Evolutionary conservation across 495 filamentous ascomycete species (phyloP), one percentile per base, ranked within the genome.

Genomic region (Evernia prunastri): DNA sequence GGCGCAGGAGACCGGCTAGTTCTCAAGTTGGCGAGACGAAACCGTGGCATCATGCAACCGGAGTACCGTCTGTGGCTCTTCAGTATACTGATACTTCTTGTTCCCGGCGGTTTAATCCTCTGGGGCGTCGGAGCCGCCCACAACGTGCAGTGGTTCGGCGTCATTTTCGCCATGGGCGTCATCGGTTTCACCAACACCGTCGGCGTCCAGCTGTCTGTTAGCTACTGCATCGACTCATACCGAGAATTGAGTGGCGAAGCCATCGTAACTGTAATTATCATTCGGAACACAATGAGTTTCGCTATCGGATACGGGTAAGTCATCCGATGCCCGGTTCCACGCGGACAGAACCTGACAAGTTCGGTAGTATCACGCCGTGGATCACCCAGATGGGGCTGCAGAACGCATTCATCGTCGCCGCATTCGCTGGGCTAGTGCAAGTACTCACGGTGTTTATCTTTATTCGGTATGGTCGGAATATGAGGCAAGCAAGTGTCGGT

Each of bases 111-210:
- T 1, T 71, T 87, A 0, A 76, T 89, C 8, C 79, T 89, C 0
- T 89, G 85, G 85, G 86, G 87, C n/a, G 84, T 88, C 8, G 86
- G 86, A 15, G 84, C 85, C 11, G 85, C 85, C 0, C 81, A 84
- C 56, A 67, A 77, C 10, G 72, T 86, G 6, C 83, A 84, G 59
- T 85, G 84, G 83, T 84, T 86, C 59, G 86, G 85, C 5, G 74
- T 85, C 6, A 73, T 87, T 2, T 80, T 88, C 35, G 85, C 84
- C 1, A 86, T 86, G 83, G 81, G 81, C 58, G 68, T 82, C 20
- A 77, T 86, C 0, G 83, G 82, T 0, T 75, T 82, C 60, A 80
- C 80, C 25, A 87, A 84, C 64, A 81, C 80, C 20, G 77, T 83
- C 63, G 84, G 84, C 3, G 66, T 87, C 31, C 84, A 84, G 7